These are phyloP conservation scores for Lachancea thermotolerans DNA, from an alignment of 805 yeast genomes.

Conservation along the genomic window DNA sequence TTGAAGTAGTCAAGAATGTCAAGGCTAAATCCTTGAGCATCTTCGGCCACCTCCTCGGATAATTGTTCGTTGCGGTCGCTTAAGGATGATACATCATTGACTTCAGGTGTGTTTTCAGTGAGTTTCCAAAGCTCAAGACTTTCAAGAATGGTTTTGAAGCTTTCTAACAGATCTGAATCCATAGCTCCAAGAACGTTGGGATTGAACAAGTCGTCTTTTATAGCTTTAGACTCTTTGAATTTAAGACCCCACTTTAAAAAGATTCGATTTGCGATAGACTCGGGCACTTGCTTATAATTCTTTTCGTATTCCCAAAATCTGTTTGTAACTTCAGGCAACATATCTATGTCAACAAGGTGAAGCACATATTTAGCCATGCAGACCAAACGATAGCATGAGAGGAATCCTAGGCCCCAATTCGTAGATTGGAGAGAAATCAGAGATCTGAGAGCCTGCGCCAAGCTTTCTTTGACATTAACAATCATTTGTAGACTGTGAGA, in stretches of 20 bases:
- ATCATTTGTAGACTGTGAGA: background rate
- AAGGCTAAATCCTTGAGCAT: background rate
- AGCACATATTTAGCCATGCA: slow-evolving; percentile 3
- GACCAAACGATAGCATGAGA: background rate
- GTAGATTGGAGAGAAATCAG: background rate
- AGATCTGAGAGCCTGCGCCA: background rate
- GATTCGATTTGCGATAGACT: background rate
- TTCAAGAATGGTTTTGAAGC: background rate
- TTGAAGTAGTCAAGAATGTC: slow-evolving; percentile 1
- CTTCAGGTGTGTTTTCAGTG: background rate
- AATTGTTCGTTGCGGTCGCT: background rate
- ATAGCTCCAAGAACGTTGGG: background rate
- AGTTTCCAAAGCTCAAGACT: background rate
- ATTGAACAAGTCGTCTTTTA: slow-evolving; percentile 4
- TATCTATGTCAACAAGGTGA: slow-evolving; percentile 4
- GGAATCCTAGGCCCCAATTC: background rate
- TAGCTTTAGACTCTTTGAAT: slow-evolving; percentile 1
- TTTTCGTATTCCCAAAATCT: slow-evolving; percentile 7
- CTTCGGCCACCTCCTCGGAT: background rate
- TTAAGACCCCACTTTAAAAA: slow-evolving; percentile 6
- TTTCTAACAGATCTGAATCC: background rate
- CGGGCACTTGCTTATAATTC: slow-evolving; percentile 1
- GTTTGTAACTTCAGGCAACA: slow-evolving; percentile 4
- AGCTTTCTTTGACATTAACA: background rate
- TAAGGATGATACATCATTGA: background rate